Conservation (phyloP, 306 rosid genomes). For the Cyclanthera cordifolia region DNA sequence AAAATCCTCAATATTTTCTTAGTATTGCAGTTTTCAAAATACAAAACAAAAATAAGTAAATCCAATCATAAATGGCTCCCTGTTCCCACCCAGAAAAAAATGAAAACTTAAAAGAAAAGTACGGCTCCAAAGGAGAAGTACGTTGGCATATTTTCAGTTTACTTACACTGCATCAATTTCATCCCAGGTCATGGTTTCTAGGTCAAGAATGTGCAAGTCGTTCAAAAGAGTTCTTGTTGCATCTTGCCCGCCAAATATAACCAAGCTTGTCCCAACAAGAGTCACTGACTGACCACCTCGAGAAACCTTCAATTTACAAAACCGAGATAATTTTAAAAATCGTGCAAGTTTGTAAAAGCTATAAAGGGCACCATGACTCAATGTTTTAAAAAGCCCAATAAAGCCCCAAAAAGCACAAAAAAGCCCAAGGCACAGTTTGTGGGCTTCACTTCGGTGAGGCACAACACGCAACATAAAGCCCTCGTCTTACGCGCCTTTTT, state of each 20-base stretch:
- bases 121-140: neutral
- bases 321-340: neutral
- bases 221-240: constrained; percentile 80
- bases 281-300: constrained; percentile 91
- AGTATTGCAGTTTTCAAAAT: neutral
- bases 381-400: no score
- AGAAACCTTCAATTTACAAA: constrained; percentile 40
- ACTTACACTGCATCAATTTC: constrained; percentile 88
- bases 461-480: no score
- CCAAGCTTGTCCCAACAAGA: constrained; percentile 66
- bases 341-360: constrained; percentile 1
- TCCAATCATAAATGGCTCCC: neutral
- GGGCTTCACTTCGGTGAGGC: no score
- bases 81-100: neutral
- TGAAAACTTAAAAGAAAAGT: neutral
- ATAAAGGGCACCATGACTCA: neutral
- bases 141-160: neutral
- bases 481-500: no score
- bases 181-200: constrained; percentile 95
- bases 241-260: constrained; percentile 92
- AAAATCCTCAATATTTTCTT: neutral
- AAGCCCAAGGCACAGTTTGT: no score
- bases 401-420: no score
- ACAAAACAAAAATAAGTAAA: neutral
- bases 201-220: constrained; percentile 83